A percentile compares a stretch with the other conserved stretches of the same genome.
Evolutionary conservation across 768 basidiomycete species (phyloP).

Genomic region (Lentinula aciculospora): DNA sequence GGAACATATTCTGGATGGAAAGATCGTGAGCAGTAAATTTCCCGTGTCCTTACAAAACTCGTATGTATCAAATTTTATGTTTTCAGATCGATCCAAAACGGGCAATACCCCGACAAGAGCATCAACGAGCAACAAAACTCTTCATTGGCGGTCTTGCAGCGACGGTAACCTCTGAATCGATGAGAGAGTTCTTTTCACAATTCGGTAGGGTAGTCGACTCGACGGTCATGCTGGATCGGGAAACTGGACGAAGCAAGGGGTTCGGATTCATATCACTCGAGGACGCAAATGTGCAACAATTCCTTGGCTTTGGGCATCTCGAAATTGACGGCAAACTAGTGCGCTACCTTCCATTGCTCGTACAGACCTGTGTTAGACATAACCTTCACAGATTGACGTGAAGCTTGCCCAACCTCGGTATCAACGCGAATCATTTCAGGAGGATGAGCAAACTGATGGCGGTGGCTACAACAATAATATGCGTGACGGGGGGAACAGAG

Average conservation of each 20-base stretch:
- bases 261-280: constrained; percentile 98
- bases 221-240: constrained; percentile 97
- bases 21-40: constrained; percentile 65
- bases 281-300: constrained; percentile 83
- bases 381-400: constrained; percentile 75
- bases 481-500: not conserved
- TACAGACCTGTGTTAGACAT: not conserved
- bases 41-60: constrained; percentile 9
- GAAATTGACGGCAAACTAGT: constrained; percentile 96
- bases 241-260: constrained; percentile 91
- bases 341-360: constrained; percentile 20
- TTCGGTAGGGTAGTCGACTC: constrained; percentile 96
- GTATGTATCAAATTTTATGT: not conserved
- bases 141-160: constrained; percentile 95
- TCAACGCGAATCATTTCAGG: constrained; percentile 62
- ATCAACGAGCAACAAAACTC: constrained; percentile 87
- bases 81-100: constrained; percentile 97
- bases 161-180: constrained; percentile 87
- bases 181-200: constrained; percentile 90
- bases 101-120: constrained; percentile 94
- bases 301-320: constrained; percentile 83
- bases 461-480: constrained; percentile 16
- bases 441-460: constrained; percentile 48
- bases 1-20: constrained; percentile 94
- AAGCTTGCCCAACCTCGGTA: constrained; percentile 92